Evolutionary conservation across 805 yeast genomes (phyloP), one percentile per base, ranked within the genome.

Genomic region (Jamesozyma piceae): DNA sequence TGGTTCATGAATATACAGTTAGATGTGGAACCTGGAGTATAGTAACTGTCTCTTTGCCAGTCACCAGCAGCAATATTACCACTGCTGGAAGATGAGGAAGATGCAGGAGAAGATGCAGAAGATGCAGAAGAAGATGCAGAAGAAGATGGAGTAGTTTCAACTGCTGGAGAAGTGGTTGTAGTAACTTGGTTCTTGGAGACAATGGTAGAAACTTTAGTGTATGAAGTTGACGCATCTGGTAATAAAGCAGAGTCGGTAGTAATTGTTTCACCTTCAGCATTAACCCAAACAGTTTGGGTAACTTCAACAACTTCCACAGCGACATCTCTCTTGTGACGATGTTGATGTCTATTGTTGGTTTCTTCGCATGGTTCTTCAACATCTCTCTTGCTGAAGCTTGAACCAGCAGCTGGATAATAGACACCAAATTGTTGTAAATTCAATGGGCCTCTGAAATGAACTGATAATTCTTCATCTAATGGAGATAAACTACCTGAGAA

Each of bases 1-100:
- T 83, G 76, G 80, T 90, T 90, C 69, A 89, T 69, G 77, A 92
- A 89, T 33, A 78, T 79, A 51, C 78, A 68, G 65, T 88, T 88
- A 55, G 73, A 68, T 41, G 88, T 66, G 35, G 80, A 67, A 49
- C 89, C 89, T 48, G 89, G 78, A 18, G 72, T 66, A 73, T 74
- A 90, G 74, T 81, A 83, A 13, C 95, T 76, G 44, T 65, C 64
- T 75, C 95, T 81, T 36, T 66, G 57, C 95, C 96, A 90, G 44
- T 65, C 74, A 57, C 77, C 77, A 34, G 72, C 58, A 27, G 71
- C 53, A 32, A 67, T 58, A 21, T 70, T 48, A 21, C 69, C 47
- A 22, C 72, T 48, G 32, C 72, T 46, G 10, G 73, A 44, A 20
- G 74, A 44, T 19, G 68, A 29, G 24, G 73, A 37, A 5, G 65